Conservation (phyloP, 2,329 filamentous ascomycete species). For the Thelonectria discophora region DNA sequence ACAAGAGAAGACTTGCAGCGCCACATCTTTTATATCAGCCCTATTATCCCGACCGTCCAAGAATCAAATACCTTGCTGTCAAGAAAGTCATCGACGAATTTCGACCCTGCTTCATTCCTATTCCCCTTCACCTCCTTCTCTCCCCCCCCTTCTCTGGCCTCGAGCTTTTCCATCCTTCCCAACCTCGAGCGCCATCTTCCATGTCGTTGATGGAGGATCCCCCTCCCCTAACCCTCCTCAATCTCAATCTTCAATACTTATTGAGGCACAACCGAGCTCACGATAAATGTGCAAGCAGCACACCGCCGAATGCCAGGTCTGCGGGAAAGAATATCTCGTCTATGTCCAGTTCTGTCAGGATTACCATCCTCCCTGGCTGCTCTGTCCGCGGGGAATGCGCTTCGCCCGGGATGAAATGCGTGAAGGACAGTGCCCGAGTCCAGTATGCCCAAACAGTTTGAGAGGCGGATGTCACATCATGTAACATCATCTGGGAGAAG, state of each 20-base stretch:
- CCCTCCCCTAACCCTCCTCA: slow-evolving; percentile 20
- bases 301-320: slow-evolving; percentile 65
- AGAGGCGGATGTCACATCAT: slow-evolving; percentile 65
- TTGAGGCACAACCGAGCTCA: slow-evolving; percentile 40
- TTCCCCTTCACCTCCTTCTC: slow-evolving; percentile 15
- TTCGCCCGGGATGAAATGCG: slow-evolving; percentile 56
- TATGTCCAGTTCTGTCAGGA: slow-evolving; percentile 65
- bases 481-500: slow-evolving; percentile 46
- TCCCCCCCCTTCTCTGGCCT: slow-evolving; percentile 15
- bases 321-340: slow-evolving; percentile 66
- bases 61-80: slow-evolving; percentile 3
- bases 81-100: slow-evolving; percentile 3
- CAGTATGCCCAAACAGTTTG: slow-evolving; percentile 66
- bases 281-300: slow-evolving; percentile 69
- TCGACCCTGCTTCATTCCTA: not conserved
- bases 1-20: slow-evolving; percentile 23
- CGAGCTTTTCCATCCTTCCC: not conserved
- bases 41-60: slow-evolving; percentile 36
- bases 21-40: slow-evolving; percentile 44
- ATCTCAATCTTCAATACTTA: slow-evolving; percentile 27
- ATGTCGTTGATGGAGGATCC: slow-evolving; percentile 37
- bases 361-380: slow-evolving; percentile 58
- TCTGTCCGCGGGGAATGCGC: slow-evolving; percentile 56
- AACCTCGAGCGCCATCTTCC: slow-evolving; percentile 27
- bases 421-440: slow-evolving; percentile 65